Evolutionary conservation across 2,329 filamentous ascomycete species (phyloP), one percentile per base, ranked within the genome.

Genomic region (Alternaria burnsii): DNA sequence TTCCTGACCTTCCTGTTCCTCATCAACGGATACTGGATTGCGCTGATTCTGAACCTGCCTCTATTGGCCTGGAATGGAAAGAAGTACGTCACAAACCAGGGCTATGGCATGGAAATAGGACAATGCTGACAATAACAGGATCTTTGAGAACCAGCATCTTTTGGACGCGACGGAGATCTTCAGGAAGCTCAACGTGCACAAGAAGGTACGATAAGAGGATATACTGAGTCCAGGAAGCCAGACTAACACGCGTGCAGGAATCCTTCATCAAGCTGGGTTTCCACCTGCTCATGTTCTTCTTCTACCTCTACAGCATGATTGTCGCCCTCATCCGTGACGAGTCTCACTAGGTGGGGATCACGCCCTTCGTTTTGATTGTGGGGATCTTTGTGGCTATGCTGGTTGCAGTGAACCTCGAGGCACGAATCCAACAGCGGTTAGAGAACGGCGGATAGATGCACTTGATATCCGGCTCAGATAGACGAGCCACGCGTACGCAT

Each of bases 201-300:
- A 99, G 86, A 98, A 97, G 91, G 94, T 94, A 81, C 55, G 72
- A 10, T 22, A 40, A 5, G 14, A 24, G 26, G 16, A 20, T 30
- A 48, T 48, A 28, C 12, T 2, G n/a, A 41, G n/a, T 26, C 12
- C 24, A 24, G 30, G 41, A 9, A 4, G 34, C 14, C 11, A 24
- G 14, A 52, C 69, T 74, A 47, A 73, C 61, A 42, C 14, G 6
- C 18, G 7, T 14, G 9, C 40, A 97, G 94, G 95, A 99, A 88
- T 98, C 95, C 0, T 99, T 99, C 81, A 90, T 95, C 84, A 99
- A 99, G 85, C 92, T 99, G 43, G 95, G 94, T 58, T 99, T 99
- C 87, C 95, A 99, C 82, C 86, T 99, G 62, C 81, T 99, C 83
- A 97, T 99, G 93, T 99, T 99, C 88, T 99, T 99, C 89, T 99